phyloP scores from a whole-genome alignment of 306 rosid species.

The Lotus japonicus region DNA sequence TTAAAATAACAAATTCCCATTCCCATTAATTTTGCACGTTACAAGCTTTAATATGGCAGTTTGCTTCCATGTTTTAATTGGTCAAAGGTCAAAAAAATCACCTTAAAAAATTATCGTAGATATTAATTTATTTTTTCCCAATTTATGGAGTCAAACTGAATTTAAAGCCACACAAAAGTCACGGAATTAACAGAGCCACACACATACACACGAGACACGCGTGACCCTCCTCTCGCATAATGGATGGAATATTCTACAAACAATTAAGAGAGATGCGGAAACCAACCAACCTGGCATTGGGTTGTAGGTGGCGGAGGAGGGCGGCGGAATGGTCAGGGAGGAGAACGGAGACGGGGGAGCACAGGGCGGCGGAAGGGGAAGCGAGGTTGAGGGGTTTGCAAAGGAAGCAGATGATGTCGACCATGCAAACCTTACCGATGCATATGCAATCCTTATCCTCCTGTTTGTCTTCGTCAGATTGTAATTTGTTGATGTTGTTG shows the following conservation, averaged over 20 bases:
- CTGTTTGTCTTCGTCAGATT: not conserved
- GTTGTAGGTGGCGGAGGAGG: slow-evolving; percentile 54
- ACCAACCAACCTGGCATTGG: slow-evolving; percentile 54
- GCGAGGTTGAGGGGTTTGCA: slow-evolving; percentile 37
- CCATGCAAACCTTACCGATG: slow-evolving; percentile 58
- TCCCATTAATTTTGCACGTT: no score
- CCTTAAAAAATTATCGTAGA: not conserved
- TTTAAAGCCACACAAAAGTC: not conserved
- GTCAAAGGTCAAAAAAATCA: no score
- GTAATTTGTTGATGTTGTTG: not conserved
- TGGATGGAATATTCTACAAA: not conserved
- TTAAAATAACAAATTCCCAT: no score
- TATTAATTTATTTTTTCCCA: not conserved
- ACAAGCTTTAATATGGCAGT: no score
- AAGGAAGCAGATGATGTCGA: slow-evolving; percentile 56
- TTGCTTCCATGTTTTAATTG: no score
- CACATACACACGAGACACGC: not conserved
- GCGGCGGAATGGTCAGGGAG: slow-evolving; percentile 13
- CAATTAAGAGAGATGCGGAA: not conserved
- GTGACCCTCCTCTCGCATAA: no score
- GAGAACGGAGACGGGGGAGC: slow-evolving; percentile 41
- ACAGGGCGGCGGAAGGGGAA: slow-evolving; percentile 52
- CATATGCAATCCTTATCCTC: slow-evolving; percentile 41
- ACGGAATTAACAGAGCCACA: not conserved
- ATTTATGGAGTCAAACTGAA: not conserved